These are phyloP conservation scores for Phytopythium aichiense DNA, from an alignment of 352 stramenopile genomes.

Conservation along the genomic window DNA sequence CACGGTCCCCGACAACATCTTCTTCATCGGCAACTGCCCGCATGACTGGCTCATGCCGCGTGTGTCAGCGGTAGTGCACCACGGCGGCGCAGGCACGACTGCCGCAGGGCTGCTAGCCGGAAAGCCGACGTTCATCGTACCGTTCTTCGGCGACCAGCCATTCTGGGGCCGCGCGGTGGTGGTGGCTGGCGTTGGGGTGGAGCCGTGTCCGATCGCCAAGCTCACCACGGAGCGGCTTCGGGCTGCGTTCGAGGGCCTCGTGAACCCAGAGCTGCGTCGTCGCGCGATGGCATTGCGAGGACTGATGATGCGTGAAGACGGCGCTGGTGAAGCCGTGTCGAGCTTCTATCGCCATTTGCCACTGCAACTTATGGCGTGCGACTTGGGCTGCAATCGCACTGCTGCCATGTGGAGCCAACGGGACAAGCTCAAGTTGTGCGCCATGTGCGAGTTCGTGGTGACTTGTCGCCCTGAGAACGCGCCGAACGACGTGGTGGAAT, in stretches of 20 bases:
- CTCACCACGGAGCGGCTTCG: conserved; percentile 81
- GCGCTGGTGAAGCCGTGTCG: conserved; percentile 74
- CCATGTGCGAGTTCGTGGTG: conserved; percentile 52
- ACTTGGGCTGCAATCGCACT: conserved; percentile 30
- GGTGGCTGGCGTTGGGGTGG: conserved; percentile 76
- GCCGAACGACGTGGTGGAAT: conserved; percentile 44
- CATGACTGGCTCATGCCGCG: conserved; percentile 92
- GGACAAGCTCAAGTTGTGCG: conserved; percentile 49
- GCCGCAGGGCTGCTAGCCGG: conserved; percentile 86
- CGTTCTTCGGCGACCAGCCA: conserved; percentile 94
- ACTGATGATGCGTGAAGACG: conserved; percentile 76
- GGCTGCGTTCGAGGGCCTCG: conserved; percentile 70
- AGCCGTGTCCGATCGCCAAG: conserved; percentile 77
- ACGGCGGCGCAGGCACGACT: conserved; percentile 87
- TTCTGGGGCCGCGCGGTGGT: conserved; percentile 92
- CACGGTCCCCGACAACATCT: conserved; percentile 47
- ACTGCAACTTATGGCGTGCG: conserved; percentile 82
- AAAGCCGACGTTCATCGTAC: conserved; percentile 92
- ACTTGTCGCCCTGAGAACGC: conserved; percentile 41
- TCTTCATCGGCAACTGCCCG: conserved; percentile 62
- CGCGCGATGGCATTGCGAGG: conserved; percentile 46
- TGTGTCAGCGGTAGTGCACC: conserved; percentile 83
- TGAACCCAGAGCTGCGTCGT: conserved; percentile 39
- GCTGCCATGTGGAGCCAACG: conserved; percentile 58
- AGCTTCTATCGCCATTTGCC: conserved; percentile 87